A percentile compares a stretch with the other conserved stretches of the same genome.
phyloP scores from a whole-genome alignment of 2,329 filamentous ascomycete genomes.

The Ophiostoma pallidulum region DNA sequence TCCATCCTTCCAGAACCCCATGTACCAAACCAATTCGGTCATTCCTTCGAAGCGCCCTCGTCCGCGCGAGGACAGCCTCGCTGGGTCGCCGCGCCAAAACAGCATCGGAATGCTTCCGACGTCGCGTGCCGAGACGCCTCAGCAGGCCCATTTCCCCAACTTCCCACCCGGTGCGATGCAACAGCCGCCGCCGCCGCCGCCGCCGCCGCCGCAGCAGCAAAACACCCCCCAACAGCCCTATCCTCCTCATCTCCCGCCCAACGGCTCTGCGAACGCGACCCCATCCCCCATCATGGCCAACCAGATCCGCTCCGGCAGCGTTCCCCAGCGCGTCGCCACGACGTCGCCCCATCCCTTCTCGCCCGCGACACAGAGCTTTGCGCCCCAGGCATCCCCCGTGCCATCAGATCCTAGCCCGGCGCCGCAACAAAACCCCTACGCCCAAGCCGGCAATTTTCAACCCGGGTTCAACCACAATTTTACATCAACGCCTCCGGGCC shows the following conservation, averaged over 20 bases:
- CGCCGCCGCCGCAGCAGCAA: conserved; percentile 7
- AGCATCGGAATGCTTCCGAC: conserved; percentile 64
- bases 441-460: conserved; percentile 48
- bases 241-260: conserved; percentile 65
- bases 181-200: not conserved
- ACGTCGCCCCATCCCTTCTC: conserved; percentile 89
- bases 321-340: conserved; percentile 76
- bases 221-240: conserved; percentile 61
- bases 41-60: conserved; percentile 84
- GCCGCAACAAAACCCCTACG: conserved; percentile 63
- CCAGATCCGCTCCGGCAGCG: conserved; percentile 61
- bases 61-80: conserved; percentile 73
- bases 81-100: conserved; percentile 69
- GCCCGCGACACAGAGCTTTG: conserved; percentile 63
- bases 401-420: conserved; percentile 67
- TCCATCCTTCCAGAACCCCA: conserved; percentile 57
- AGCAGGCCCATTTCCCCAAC: conserved; percentile 62
- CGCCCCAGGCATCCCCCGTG: conserved; percentile 62
- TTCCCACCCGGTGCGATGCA: conserved; percentile 46
- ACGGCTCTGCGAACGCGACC: conserved; percentile 72
- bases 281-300: conserved; percentile 88
- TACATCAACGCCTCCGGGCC: conserved; percentile 44
- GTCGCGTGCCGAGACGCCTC: conserved; percentile 87
- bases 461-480: conserved; percentile 52
- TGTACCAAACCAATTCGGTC: conserved; percentile 75